Evolutionary conservation across 768 basidiomycete genomes (phyloP).

Genomic region (Phylloporus sp.): DNA sequence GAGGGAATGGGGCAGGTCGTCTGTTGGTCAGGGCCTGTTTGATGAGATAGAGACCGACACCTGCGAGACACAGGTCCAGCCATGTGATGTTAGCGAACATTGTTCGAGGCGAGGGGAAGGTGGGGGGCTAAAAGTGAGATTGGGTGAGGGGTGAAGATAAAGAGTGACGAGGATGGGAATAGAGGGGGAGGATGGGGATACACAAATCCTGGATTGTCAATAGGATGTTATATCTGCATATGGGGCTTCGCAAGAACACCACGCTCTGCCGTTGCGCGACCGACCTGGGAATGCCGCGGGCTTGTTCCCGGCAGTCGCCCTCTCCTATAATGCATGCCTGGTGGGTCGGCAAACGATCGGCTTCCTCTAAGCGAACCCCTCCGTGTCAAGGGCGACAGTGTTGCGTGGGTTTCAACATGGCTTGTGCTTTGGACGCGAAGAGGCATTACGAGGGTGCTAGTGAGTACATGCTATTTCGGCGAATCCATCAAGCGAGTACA

Average conservation of each 20-base stretch:
- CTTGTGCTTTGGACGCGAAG: too few relatives aligned
- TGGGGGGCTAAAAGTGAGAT: not conserved
- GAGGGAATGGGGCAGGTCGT: slow-evolving; percentile 33
- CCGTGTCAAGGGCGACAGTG: not conserved
- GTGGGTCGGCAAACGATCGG: slow-evolving; percentile 4
- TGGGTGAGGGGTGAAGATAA: slow-evolving; percentile 9
- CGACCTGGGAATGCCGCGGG: slow-evolving; percentile 25
- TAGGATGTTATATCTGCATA: slow-evolving; percentile 20
- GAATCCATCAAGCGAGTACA: too few relatives aligned
- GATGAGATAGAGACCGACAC: slow-evolving; percentile 25
- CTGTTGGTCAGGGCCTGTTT: slow-evolving; percentile 21
- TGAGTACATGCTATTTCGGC: not conserved
- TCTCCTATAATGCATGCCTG: not conserved
- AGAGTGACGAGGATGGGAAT: slow-evolving; percentile 5
- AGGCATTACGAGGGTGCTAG: not conserved
- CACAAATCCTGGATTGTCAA: not conserved
- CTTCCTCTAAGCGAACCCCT: slow-evolving; percentile 2
- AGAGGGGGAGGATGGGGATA: not conserved
- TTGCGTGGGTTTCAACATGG: not conserved
- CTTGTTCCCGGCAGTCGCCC: slow-evolving; percentile 4
- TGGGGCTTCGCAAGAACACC: slow-evolving; percentile 8
- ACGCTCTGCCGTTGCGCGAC: not conserved
- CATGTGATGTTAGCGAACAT: slow-evolving; percentile 29
- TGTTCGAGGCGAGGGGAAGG: not conserved
- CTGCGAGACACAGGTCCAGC: slow-evolving; percentile 31